Evolutionary conservation across 1,139 yeast genomes (phyloP), one percentile per base, ranked within the genome.

Genomic region (Scheffersomyces illinoinensis): DNA sequence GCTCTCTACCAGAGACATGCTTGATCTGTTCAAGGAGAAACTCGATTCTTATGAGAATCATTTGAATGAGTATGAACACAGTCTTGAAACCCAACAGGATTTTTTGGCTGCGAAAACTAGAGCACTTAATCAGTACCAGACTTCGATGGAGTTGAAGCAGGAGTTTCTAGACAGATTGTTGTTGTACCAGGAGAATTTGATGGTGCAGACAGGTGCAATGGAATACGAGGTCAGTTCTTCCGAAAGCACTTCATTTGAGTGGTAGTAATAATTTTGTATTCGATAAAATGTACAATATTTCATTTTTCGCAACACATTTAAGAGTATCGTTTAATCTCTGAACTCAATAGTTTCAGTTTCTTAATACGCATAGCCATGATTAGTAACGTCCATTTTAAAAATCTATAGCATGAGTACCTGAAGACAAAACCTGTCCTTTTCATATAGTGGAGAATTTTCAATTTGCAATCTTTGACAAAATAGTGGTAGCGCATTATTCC

Each of bases 61-160:
- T 26, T 26, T 26, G 33, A 26, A 26, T 26, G 33, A 26, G 33
- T 26, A 26, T 4, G 33, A 53, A 14, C 43, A 53, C 2, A 54
- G 51, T 43, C 52, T 58, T 12, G 55, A 54, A 14, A 4, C 26
- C 1, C 61, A 58, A 8, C 59, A 55, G 23, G 49, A 43, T 10
- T 23, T 47, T 23, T 51, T 58, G 50, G 33, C 17, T 33, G 55
- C 53, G 5, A 58, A 58, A 17, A 55, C 59, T 5, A 24, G 46
- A 17, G 53, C 17, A 21, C 52, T 55, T 33, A 54, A 55, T 47
- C 18, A 33, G 20, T 55, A 58, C 53, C 59, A 57, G 43, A 26
- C n/a, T 4, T 4, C 14, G 17, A 7, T 59, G 14, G 51, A 17
- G 7, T 53, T 55, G 18, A 21, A 33, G 17, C 43, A 33, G 17